phyloP scores from a whole-genome alignment of 2,329 filamentous ascomycete species.

The Polychaeton citri region DNA sequence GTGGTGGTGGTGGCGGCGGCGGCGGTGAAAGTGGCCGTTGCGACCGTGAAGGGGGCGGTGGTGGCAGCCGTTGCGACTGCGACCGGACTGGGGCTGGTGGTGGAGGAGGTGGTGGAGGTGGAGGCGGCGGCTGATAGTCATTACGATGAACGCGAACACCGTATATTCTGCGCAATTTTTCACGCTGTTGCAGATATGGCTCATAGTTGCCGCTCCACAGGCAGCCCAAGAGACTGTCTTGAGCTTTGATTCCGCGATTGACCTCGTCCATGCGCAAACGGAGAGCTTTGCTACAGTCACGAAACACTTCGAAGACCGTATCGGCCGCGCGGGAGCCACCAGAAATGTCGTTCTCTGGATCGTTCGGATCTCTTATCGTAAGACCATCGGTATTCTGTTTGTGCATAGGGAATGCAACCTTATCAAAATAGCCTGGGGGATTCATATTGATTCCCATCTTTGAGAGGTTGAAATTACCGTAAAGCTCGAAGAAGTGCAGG shows the following conservation, averaged over 20 bases:
- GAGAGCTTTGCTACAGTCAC: slow-evolving; percentile 46
- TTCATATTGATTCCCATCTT: slow-evolving; percentile 62
- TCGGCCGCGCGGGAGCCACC: slow-evolving; percentile 64
- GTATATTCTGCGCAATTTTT: slow-evolving; percentile 34
- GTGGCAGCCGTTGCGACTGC: neutral
- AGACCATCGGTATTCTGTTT: slow-evolving; percentile 51
- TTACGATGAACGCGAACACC: neutral
- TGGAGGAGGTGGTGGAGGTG: neutral
- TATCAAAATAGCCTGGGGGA: slow-evolving; percentile 61
- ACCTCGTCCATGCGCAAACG: slow-evolving; percentile 27
- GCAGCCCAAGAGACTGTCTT: slow-evolving; percentile 51
- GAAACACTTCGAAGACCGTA: slow-evolving; percentile 57
- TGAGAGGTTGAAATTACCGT: slow-evolving; percentile 68
- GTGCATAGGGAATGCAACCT: slow-evolving; percentile 43
- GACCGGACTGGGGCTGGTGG: neutral
- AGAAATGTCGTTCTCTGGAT: slow-evolving; percentile 72
- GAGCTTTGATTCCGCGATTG: slow-evolving; percentile 17
- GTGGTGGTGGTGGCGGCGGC: neutral
- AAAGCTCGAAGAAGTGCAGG: slow-evolving; percentile 79
- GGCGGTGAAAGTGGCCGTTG: neutral
- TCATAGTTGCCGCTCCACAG: slow-evolving; percentile 70
- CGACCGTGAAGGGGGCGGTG: neutral
- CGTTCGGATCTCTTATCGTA: slow-evolving; percentile 87
- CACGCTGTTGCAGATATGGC: slow-evolving; percentile 56
- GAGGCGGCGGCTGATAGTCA: neutral